phyloP scores from a whole-genome alignment of 371 early-diverging fungal species.

The Mortierella sp. region DNA sequence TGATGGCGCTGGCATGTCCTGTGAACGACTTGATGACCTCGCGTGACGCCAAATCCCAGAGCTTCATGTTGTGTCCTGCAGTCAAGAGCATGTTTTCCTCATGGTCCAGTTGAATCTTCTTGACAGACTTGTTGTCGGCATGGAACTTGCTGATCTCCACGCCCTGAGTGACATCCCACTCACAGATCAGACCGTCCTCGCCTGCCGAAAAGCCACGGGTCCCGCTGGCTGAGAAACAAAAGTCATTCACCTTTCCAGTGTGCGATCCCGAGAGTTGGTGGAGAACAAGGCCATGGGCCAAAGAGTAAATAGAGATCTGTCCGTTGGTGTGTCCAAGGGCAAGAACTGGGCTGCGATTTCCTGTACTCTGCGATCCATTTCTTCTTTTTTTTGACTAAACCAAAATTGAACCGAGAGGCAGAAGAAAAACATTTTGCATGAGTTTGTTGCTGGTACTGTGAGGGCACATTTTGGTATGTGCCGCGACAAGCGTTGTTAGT shows the following conservation, averaged over 20 bases:
- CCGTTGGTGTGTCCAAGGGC: constrained; percentile 80
- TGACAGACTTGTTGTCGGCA: constrained; percentile 70
- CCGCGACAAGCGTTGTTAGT: not conserved
- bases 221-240: constrained; percentile 73
- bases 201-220: constrained; percentile 76
- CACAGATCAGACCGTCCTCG: constrained; percentile 77
- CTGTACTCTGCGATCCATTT: constrained; percentile 55
- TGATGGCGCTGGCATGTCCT: constrained; percentile 82
- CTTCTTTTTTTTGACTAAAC: constrained; percentile 68
- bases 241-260: constrained; percentile 77
- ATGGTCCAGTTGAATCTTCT: constrained; percentile 70
- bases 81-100: constrained; percentile 71
- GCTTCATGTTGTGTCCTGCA: constrained; percentile 77
- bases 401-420: not conserved
- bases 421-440: not conserved
- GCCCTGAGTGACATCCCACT: constrained; percentile 80
- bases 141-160: constrained; percentile 73
- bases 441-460: not conserved
- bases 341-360: constrained; percentile 64
- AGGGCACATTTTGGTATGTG: not conserved
- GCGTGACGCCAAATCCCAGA: constrained; percentile 73
- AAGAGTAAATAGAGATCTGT: constrained; percentile 73
- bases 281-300: constrained; percentile 73
- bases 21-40: constrained; percentile 74
- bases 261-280: constrained; percentile 70